Evolutionary conservation across 257 asterid species (phyloP).

Genomic region (Paulownia fortunei): DNA sequence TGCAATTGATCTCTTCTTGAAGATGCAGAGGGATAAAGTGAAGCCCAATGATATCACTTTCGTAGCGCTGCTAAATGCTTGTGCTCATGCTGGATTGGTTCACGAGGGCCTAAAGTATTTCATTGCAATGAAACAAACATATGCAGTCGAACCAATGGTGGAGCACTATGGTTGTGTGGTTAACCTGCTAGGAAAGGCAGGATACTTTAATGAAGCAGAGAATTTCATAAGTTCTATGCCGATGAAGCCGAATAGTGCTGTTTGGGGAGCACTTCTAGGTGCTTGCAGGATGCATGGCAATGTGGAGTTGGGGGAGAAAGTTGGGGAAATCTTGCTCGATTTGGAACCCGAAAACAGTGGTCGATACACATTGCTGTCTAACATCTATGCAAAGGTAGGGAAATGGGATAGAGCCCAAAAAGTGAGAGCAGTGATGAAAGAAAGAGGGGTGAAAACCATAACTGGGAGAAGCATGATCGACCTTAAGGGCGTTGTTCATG

Average conservation of each 20-base stretch:
- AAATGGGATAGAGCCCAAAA: conserved; percentile 53
- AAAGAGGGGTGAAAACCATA: conserved; percentile 43
- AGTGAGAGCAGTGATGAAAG: conserved; percentile 53
- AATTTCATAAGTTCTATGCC: conserved; percentile 52
- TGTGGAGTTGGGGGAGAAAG: conserved; percentile 50
- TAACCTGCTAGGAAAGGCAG: conserved; percentile 59
- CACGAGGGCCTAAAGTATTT: conserved; percentile 52
- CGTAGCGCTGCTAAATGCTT: conserved; percentile 50
- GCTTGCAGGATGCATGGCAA: conserved; percentile 58
- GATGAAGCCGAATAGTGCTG: conserved; percentile 46
- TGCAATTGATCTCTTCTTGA: conserved; percentile 52
- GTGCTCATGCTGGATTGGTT: conserved; percentile 62
- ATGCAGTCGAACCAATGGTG: conserved; percentile 41
- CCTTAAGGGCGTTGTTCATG: conserved; percentile 42
- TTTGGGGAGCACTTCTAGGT: conserved; percentile 61
- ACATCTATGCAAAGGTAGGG: conserved; percentile 58
- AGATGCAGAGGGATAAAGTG: conserved; percentile 41
- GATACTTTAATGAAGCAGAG: conserved; percentile 56
- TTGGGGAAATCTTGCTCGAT: conserved; percentile 50
- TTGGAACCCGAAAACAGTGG: conserved; percentile 58
- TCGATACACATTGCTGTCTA: conserved; percentile 52
- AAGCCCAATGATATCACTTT: conserved; percentile 55
- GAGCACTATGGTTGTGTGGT: conserved; percentile 69
- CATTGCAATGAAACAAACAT: conserved; percentile 40
- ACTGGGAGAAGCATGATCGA: conserved; percentile 47